A percentile compares a stretch with the other conserved stretches of the same genome.
These are phyloP conservation scores for Selaginella moellendorffii DNA, from an alignment of 75 land plant genomes.

Conservation along the genomic window DNA sequence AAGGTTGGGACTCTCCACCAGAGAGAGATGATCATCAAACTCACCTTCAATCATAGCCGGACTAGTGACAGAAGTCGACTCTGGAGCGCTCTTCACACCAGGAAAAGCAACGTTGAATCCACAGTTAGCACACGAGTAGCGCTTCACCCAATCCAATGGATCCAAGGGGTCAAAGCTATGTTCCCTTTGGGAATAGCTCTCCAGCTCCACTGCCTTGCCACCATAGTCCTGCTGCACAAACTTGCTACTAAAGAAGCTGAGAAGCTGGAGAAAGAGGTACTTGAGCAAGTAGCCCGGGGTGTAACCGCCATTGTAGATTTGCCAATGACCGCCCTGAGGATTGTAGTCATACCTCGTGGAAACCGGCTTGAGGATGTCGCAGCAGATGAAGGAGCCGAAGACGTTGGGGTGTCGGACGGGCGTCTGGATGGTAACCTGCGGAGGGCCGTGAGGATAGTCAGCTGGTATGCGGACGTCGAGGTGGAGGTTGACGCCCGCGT, in stretches of 20 bases:
- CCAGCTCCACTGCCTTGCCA: neutral
- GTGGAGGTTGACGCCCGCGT: conserved; percentile 8
- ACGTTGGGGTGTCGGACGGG: conserved; percentile 17
- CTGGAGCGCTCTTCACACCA: neutral
- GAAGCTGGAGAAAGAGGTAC: conserved; percentile 18
- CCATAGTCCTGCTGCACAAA: conserved; percentile 13
- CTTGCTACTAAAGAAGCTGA: conserved; percentile 17
- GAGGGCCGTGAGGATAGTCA: conserved; percentile 10
- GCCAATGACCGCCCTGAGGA: neutral
- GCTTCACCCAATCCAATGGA: neutral
- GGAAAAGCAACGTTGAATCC: neutral
- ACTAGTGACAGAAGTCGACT: neutral
- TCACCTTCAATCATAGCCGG: no score
- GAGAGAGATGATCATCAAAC: no score
- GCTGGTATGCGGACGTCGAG: conserved; percentile 5
- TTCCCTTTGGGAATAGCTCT: neutral
- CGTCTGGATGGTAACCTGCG: conserved; percentile 13
- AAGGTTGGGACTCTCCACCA: neutral
- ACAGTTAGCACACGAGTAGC: neutral
- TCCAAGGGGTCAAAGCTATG: no score
- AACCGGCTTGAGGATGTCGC: conserved; percentile 9
- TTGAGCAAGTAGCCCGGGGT: conserved; percentile 19
- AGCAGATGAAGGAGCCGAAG: conserved; percentile 11
- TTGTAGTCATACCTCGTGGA: neutral
- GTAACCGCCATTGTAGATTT: conserved; percentile 13